Evolutionary conservation across 1,284 basidiomycete genomes (phyloP).

Genomic region (Ceratobasidium sp.): DNA sequence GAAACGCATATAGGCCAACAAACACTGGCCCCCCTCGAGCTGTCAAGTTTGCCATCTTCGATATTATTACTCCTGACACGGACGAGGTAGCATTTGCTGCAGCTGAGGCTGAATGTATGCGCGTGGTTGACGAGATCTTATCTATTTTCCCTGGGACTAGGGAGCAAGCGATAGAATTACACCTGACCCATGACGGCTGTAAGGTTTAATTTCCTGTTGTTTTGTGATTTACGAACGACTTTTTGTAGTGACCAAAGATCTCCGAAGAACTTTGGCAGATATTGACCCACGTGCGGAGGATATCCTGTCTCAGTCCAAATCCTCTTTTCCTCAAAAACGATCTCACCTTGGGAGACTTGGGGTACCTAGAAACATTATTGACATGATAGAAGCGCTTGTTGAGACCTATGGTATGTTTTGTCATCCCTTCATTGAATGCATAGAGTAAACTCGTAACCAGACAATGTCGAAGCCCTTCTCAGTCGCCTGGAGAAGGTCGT

Average conservation of each 20-base stretch:
- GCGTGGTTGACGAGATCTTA: conserved; percentile 69
- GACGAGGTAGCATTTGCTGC: conserved; percentile 62
- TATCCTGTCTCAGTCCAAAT: conserved; percentile 68
- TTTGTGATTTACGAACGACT: background rate
- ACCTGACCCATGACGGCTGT: conserved; percentile 30
- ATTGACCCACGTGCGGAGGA: conserved; percentile 46
- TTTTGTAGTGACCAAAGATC: conserved; percentile 14
- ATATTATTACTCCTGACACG: conserved; percentile 78
- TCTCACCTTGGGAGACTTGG: conserved; percentile 58
- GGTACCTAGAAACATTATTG: conserved; percentile 40
- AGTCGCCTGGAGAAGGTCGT: conserved; percentile 67
- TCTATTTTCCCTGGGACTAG: conserved; percentile 67
- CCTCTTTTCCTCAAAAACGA: conserved; percentile 70
- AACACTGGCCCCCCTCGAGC: conserved; percentile 67
- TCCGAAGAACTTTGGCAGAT: conserved; percentile 12
- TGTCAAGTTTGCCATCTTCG: conserved; percentile 75
- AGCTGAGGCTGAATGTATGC: conserved; percentile 72
- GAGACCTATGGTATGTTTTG: conserved; percentile 58
- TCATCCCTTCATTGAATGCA: conserved; percentile 42
- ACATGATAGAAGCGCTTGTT: conserved; percentile 69
- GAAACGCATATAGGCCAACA: conserved; percentile 36
- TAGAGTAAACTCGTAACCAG: background rate
- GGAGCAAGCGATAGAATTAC: conserved; percentile 24
- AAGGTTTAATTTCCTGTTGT: background rate
- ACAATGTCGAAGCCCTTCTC: conserved; percentile 62